Conservation (phyloP, 371 early-diverging fungal species). For the Mortierella sp. region DNA sequence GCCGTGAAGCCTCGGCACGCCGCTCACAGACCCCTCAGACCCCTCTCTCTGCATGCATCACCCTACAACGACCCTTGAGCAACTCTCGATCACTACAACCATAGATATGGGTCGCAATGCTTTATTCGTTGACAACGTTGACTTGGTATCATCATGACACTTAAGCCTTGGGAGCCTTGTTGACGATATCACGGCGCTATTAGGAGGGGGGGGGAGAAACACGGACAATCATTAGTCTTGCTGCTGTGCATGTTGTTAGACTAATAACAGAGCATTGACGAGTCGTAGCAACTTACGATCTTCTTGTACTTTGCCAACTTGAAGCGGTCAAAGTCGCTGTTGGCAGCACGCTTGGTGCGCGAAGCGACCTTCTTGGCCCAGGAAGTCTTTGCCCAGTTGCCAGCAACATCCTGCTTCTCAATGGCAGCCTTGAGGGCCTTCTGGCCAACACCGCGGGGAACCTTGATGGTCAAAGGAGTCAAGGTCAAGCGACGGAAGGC, state of each 20-base stretch:
- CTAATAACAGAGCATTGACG: too few species aligned
- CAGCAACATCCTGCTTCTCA: constrained; percentile 84
- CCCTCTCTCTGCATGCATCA: too few species aligned
- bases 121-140: constrained; percentile 10
- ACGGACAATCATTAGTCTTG: background rate
- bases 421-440: constrained; percentile 81
- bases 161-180: constrained; percentile 55
- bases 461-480: constrained; percentile 86
- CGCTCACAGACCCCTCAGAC: too few species aligned
- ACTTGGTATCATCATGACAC: constrained; percentile 21
- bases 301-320: constrained; percentile 89
- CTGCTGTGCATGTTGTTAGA: too few species aligned
- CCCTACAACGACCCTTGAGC: too few species aligned
- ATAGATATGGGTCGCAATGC: constrained; percentile 36
- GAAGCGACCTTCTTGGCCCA: constrained; percentile 94
- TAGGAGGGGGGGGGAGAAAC: background rate
- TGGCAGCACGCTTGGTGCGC: constrained; percentile 79
- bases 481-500: constrained; percentile 89
- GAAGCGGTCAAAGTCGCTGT: constrained; percentile 98
- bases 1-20: too few species aligned
- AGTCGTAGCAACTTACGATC: constrained; percentile 79
- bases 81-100: too few species aligned
- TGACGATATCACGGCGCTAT: constrained; percentile 54
- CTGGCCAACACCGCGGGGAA: constrained; percentile 90
- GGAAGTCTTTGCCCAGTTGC: constrained; percentile 85